phyloP scores from a whole-genome alignment of 164 flowering plant species.

The Stephania cephalantha region DNA sequence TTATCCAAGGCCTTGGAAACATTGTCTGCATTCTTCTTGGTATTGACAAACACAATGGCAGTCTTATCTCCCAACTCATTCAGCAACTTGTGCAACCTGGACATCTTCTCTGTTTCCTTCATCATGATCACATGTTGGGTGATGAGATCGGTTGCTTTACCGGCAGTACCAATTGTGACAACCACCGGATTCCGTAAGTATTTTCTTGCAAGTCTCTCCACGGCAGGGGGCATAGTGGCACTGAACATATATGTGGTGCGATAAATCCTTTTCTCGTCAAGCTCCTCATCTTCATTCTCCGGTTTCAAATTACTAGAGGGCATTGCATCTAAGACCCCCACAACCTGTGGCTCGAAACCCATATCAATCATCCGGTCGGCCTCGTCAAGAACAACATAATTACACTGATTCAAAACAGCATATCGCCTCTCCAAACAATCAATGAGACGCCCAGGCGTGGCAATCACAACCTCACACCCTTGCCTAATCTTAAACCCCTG shows the following conservation, averaged over 20 bases:
- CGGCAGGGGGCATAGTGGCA: slow-evolving; percentile 93
- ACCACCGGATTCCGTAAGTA: slow-evolving; percentile 90
- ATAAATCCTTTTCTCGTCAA: slow-evolving; percentile 77
- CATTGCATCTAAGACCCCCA: slow-evolving; percentile 86
- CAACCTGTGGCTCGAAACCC: slow-evolving; percentile 92
- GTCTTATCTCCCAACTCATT: slow-evolving; percentile 85
- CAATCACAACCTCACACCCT: slow-evolving; percentile 87
- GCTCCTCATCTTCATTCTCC: slow-evolving; percentile 92
- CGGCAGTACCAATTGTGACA: slow-evolving; percentile 55
- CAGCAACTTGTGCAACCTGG: slow-evolving; percentile 49
- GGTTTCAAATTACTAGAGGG: slow-evolving; percentile 91
- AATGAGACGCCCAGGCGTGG: slow-evolving; percentile 79
- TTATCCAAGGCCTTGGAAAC: slow-evolving; percentile 68
- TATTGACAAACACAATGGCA: slow-evolving; percentile 81
- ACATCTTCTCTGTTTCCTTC: slow-evolving; percentile 70
- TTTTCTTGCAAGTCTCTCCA: slow-evolving; percentile 88
- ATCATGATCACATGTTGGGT: slow-evolving; percentile 71
- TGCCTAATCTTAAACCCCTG: slow-evolving; percentile 78
- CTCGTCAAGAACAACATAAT: slow-evolving; percentile 91
- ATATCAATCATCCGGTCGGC: slow-evolving; percentile 95
- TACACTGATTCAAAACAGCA: slow-evolving; percentile 75
- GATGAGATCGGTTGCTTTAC: slow-evolving; percentile 77
- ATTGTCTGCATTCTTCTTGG: slow-evolving; percentile 67
- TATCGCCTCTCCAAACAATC: slow-evolving; percentile 79
- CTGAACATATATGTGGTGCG: slow-evolving; percentile 93